A percentile compares a stretch with the other conserved stretches of the same genome.
Conservation (phyloP, 495 filamentous ascomycete genomes). For the Podospora bellae-mahoneyi region DNA sequence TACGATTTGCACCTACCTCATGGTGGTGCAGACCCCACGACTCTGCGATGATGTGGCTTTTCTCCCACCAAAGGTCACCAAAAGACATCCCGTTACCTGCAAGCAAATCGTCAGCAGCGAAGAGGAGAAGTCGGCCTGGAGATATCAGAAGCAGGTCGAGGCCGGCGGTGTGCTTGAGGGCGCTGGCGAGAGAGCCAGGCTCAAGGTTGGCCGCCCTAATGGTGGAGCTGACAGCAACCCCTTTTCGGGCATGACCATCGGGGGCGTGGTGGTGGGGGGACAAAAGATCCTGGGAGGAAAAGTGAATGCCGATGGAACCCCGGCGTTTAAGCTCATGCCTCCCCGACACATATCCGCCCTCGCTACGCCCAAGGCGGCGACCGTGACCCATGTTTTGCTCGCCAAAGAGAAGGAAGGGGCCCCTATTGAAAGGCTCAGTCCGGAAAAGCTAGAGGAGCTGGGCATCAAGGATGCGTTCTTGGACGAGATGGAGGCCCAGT, state of each 20-base stretch:
- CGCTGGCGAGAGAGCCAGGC: constrained; percentile 37
- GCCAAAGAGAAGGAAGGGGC: constrained; percentile 10
- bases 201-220: neutral
- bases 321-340: constrained; percentile 30
- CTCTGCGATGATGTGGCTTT: constrained; percentile 93
- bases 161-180: constrained; percentile 49
- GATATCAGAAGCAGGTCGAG: constrained; percentile 51
- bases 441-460: constrained; percentile 63
- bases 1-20: constrained; percentile 87
- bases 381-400: constrained; percentile 35
- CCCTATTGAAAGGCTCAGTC: constrained; percentile 45
- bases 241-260: constrained; percentile 39
- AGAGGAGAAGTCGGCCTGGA: constrained; percentile 55
- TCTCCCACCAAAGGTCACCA: constrained; percentile 75
- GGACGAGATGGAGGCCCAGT: constrained; percentile 52
- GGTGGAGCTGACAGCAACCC: constrained; percentile 14
- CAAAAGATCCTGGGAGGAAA: constrained; percentile 45
- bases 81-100: constrained; percentile 75
- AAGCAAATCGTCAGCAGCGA: constrained; percentile 61
- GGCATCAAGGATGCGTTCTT: constrained; percentile 67
- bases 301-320: constrained; percentile 36
- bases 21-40: constrained; percentile 90
- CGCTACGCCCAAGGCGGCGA: neutral
- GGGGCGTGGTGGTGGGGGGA: constrained; percentile 53
- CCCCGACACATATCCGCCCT: constrained; percentile 35